Evolutionary conservation across 768 basidiomycete genomes (phyloP).

Genomic region (Crepidotus variabilis): DNA sequence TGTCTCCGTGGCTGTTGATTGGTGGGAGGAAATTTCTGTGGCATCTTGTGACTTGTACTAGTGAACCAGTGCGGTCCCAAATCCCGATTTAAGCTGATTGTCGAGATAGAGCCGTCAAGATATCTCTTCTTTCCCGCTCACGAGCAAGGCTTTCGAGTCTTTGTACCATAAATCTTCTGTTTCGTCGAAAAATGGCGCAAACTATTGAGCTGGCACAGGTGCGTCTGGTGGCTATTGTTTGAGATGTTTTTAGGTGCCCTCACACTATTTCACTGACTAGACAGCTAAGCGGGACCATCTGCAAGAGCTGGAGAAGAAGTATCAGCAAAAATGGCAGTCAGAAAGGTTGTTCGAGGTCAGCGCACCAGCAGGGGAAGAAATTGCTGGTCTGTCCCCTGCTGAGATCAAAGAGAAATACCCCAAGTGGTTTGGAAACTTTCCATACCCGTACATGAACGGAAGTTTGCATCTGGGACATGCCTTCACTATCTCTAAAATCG

Average conservation of each 20-base stretch:
- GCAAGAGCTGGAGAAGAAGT: constrained; percentile 76
- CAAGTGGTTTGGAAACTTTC: constrained; percentile 98
- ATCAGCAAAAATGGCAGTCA: constrained; percentile 77
- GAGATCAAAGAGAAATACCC: constrained; percentile 76
- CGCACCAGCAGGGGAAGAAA: constrained; percentile 68
- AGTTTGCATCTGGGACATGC: constrained; percentile 95
- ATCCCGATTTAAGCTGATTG: constrained; percentile 15
- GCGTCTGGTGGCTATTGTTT: constrained; percentile 7
- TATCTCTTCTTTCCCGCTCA: constrained; percentile 22
- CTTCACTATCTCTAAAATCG: constrained; percentile 97
- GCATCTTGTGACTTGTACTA: neutral
- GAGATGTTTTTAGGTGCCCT: neutral
- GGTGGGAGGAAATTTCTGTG: neutral
- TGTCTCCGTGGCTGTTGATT: neutral
- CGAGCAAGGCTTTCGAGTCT: constrained; percentile 29
- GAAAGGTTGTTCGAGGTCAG: constrained; percentile 81
- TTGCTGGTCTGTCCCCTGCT: constrained; percentile 55
- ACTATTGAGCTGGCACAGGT: constrained; percentile 67
- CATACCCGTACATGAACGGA: constrained; percentile 98
- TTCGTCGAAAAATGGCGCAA: constrained; percentile 42
- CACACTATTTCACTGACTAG: constrained; percentile 37
- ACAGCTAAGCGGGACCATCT: constrained; percentile 93
- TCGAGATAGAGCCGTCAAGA: constrained; percentile 22
- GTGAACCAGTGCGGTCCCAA: constrained; percentile 9
- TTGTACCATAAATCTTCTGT: constrained; percentile 29